phyloP scores from a whole-genome alignment of 352 stramenopile species.

The Globisporangium emineosum region DNA sequence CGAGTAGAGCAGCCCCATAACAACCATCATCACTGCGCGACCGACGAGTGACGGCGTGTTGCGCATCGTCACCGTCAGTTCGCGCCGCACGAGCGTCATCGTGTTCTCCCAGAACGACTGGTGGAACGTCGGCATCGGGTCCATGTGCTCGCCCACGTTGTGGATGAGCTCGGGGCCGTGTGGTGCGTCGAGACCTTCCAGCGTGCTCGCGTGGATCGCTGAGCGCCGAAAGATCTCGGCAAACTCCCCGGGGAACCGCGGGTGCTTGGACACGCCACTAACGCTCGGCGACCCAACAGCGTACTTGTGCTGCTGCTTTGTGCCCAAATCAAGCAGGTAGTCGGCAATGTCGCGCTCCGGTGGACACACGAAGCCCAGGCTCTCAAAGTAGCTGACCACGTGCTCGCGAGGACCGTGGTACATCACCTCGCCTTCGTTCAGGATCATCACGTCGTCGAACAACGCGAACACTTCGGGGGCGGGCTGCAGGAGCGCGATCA shows the following conservation, averaged over 20 bases:
- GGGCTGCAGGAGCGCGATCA: background rate
- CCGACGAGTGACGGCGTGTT: background rate
- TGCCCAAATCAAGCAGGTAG: conserved; percentile 1
- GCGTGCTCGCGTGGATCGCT: background rate
- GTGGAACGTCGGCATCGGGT: background rate
- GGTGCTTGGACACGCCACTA: background rate
- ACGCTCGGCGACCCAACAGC: background rate
- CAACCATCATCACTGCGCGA: background rate
- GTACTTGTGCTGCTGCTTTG: background rate
- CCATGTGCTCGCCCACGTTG: background rate
- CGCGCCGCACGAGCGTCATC: background rate
- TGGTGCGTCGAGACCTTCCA: background rate
- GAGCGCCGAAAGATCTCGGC: background rate
- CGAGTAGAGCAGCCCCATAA: background rate
- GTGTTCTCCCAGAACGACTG: background rate
- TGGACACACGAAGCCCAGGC: background rate
- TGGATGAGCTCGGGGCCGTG: background rate
- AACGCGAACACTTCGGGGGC: background rate
- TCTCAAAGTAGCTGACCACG: background rate
- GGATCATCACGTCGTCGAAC: background rate
- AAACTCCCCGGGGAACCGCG: background rate
- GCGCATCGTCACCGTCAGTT: background rate
- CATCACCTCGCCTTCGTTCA: background rate
- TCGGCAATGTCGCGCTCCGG: background rate
- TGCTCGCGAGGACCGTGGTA: background rate